Base-by-base conservation (phyloP, 2,329 filamentous ascomycete genomes). In the Alternaria ventricosa region DNA sequence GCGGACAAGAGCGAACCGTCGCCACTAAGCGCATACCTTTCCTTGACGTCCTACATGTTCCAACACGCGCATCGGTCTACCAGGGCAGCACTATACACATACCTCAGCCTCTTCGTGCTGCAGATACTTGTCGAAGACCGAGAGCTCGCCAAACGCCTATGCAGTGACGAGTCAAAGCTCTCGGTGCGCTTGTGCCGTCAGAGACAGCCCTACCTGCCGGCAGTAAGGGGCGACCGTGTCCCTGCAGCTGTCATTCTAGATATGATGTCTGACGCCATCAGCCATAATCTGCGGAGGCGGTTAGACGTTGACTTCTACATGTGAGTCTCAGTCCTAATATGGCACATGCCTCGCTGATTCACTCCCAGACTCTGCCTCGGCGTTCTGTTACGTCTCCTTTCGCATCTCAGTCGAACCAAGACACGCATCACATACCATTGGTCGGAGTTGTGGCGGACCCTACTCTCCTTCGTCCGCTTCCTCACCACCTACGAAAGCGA, bases 361-460 rank as follows among this genome's bases (percentile, higher is more conserved):
- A 15, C 0, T 5, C 13, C 90, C 49, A 86, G 84, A 22, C 87
- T 96, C 22, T 92, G 89, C 68, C 85, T 97, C 13, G 92, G 92
- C 15, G 92, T 97, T 64, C 86, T 97, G 69, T 85, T 96, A 58
- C 90, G 95, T 46, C 85, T 96, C 55, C 87, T 98, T 41, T 93
- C 93, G 7, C 92, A 95, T 76, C 87, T 98, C 43, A 93, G 92
- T 47, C 90, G 92, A 68, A 92, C 91, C 53, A 90, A 93, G 72
- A 94, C 90, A 30, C 91, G 96, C 33, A 85, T 98, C 18, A 64
- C 85, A 15, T 97, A 97, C 78, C 96, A 99, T 81, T 99, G 96
- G 96, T 90, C 93, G 1, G 94, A 98, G 74, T 87, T 99, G 27
- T 99, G 97, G 89, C 90, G 94, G 55, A 92, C 92, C 2, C 85